These are phyloP conservation scores for Mortierella antarctica DNA, from an alignment of 192 early-diverging fungal genomes.

Conservation along the genomic window DNA sequence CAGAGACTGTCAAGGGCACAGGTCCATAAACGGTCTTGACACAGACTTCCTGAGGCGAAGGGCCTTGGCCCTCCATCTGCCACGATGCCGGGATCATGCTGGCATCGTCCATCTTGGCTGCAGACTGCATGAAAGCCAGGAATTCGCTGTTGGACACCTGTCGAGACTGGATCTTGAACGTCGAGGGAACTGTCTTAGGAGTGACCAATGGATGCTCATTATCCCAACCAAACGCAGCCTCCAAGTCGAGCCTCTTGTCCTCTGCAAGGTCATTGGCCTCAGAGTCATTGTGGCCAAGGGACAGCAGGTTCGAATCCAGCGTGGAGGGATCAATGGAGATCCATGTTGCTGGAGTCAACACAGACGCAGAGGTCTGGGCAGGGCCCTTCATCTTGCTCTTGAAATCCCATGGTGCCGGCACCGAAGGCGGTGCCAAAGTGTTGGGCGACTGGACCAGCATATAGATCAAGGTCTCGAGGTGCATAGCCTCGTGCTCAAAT, in stretches of 20 bases:
- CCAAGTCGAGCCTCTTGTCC: slow-evolving; percentile 20
- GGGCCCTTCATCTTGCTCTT: not conserved
- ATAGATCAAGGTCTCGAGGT: slow-evolving; percentile 91
- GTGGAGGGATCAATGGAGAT: slow-evolving; percentile 27
- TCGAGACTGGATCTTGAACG: slow-evolving; percentile 77
- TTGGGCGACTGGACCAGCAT: slow-evolving; percentile 83
- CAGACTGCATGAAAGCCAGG: slow-evolving; percentile 59
- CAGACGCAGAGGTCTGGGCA: not conserved
- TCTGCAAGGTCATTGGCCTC: slow-evolving; percentile 61
- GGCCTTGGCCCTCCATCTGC: not conserved
- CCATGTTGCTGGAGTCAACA: slow-evolving; percentile 7
- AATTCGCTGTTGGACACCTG: slow-evolving; percentile 89
- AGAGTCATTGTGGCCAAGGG: slow-evolving; percentile 73
- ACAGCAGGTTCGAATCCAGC: slow-evolving; percentile 32
- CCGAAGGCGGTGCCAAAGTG: slow-evolving; percentile 56
- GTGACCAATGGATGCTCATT: slow-evolving; percentile 76
- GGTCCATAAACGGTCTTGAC: slow-evolving; percentile 79
- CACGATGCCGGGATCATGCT: slow-evolving; percentile 71
- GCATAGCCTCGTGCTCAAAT: slow-evolving; percentile 96
- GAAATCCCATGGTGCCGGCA: slow-evolving; percentile 48
- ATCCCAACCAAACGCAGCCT: slow-evolving; percentile 87
- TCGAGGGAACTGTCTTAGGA: slow-evolving; percentile 35
- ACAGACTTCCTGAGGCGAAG: slow-evolving; percentile 18
- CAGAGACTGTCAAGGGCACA: slow-evolving; percentile 60
- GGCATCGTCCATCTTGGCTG: slow-evolving; percentile 20